These are phyloP conservation scores for Lactarius trivialis DNA, from an alignment of 768 basidiomycete genomes.

Conservation along the genomic window DNA sequence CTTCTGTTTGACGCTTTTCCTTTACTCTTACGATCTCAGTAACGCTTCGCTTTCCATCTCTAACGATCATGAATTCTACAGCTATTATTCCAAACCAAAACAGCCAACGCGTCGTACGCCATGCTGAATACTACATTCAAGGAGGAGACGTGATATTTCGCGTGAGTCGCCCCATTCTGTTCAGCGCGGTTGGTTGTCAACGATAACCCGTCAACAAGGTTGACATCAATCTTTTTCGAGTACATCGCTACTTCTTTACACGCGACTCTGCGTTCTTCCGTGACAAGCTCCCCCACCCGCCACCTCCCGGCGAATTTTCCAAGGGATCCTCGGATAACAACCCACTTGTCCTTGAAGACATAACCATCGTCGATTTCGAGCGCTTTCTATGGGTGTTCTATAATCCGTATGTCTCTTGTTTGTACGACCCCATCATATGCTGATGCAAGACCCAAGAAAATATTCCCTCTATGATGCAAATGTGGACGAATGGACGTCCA, in stretches of 20 bases:
- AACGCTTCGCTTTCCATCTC: neutral
- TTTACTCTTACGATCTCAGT: constrained; percentile 4
- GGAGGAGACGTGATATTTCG: constrained; percentile 25
- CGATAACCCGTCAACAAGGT: constrained; percentile 35
- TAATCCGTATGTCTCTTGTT: constrained; percentile 42
- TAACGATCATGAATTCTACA: constrained; percentile 15
- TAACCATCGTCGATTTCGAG: constrained; percentile 43
- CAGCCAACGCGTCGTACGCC: constrained; percentile 27
- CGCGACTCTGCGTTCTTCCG: constrained; percentile 42
- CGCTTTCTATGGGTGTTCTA: constrained; percentile 60
- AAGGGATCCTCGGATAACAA: constrained; percentile 27
- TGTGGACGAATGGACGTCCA: constrained; percentile 46
- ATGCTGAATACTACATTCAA: constrained; percentile 23
- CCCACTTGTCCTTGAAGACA: constrained; percentile 35
- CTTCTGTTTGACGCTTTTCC: neutral
- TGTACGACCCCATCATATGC: neutral
- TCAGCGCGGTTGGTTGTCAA: too few species aligned
- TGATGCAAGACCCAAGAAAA: constrained; percentile 32
- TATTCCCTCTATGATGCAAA: constrained; percentile 51
- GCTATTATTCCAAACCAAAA: neutral
- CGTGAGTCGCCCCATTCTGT: constrained; percentile 19
- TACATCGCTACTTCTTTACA: constrained; percentile 59
- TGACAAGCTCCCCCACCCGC: constrained; percentile 25
- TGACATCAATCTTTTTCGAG: constrained; percentile 49
- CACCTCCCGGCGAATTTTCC: constrained; percentile 19